These are phyloP conservation scores for Gossypium lobatum DNA, from an alignment of 441 rosid species.

Conservation along the genomic window DNA sequence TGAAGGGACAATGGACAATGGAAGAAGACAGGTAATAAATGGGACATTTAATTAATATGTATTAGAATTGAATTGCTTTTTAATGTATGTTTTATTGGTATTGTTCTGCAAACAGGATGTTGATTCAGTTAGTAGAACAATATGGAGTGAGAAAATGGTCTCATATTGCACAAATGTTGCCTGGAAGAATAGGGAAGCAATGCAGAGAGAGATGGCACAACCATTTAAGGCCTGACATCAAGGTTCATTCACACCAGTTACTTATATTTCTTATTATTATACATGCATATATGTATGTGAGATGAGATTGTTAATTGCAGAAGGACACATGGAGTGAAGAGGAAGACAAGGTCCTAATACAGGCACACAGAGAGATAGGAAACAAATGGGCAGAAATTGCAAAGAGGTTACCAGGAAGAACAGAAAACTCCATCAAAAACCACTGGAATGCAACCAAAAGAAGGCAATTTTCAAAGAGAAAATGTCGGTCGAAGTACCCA, in stretches of 20 bases:
- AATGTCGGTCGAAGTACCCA: constrained; percentile 68
- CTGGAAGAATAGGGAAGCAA: constrained; percentile 89
- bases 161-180: constrained; percentile 70
- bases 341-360: constrained; percentile 71
- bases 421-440: constrained; percentile 93
- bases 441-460: constrained; percentile 98
- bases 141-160: constrained; percentile 88
- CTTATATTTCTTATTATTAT: neutral
- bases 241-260: constrained; percentile 31
- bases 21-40: constrained; percentile 67
- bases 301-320: constrained; percentile 25
- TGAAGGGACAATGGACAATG: constrained; percentile 82
- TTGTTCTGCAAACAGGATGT: constrained; percentile 29
- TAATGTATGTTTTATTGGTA: neutral
- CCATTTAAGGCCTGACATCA: constrained; percentile 81
- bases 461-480: constrained; percentile 77
- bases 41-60: neutral
- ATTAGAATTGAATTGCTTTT: too few relatives aligned
- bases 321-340: constrained; percentile 91
- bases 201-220: constrained; percentile 98
- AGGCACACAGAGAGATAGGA: constrained; percentile 72
- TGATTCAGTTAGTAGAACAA: constrained; percentile 59
- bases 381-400: constrained; percentile 99
- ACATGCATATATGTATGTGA: neutral
- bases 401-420: constrained; percentile 84